Evolutionary conservation across 495 filamentous ascomycete genomes (phyloP).

Genomic region (Venustampulla echinocandica): DNA sequence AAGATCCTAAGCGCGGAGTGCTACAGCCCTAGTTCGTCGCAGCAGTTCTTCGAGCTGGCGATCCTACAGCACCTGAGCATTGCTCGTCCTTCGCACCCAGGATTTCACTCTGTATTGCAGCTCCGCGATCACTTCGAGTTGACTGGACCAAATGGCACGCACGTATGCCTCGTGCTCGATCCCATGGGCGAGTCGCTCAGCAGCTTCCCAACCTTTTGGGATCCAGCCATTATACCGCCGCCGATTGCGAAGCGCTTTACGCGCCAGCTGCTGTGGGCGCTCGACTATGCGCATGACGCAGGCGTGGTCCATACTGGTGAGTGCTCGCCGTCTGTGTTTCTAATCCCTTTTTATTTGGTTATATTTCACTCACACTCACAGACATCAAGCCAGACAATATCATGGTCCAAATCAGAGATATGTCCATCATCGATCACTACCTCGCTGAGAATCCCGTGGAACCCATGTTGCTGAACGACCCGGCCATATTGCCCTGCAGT

Average conservation of each 20-base stretch:
- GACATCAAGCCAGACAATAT: slow-evolving; percentile 9
- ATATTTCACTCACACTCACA: background rate
- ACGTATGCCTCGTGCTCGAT: slow-evolving; percentile 30
- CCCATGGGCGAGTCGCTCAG: slow-evolving; percentile 25
- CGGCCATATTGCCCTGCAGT: background rate
- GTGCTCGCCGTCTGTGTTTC: background rate
- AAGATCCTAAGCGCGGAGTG: background rate
- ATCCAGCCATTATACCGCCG: slow-evolving; percentile 2
- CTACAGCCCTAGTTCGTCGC: background rate
- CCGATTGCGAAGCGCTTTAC: slow-evolving; percentile 7
- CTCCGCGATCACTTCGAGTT: slow-evolving; percentile 29
- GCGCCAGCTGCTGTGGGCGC: slow-evolving; percentile 12
- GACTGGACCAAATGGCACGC: slow-evolving; percentile 17
- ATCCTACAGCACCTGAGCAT: background rate
- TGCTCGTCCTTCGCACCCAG: slow-evolving; percentile 1
- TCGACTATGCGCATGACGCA: slow-evolving; percentile 20
- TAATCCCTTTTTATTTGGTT: background rate
- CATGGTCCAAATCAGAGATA: slow-evolving; percentile 6
- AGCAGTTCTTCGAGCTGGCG: background rate
- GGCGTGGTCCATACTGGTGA: slow-evolving; percentile 18
- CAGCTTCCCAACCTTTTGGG: background rate
- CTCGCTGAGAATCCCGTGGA: slow-evolving; percentile 1
- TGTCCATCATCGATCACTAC: slow-evolving; percentile 6
- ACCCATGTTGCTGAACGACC: background rate
- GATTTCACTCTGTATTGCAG: slow-evolving; percentile 23